phyloP scores from a whole-genome alignment of 371 early-diverging fungal species.

The Mucor ambiguus region DNA sequence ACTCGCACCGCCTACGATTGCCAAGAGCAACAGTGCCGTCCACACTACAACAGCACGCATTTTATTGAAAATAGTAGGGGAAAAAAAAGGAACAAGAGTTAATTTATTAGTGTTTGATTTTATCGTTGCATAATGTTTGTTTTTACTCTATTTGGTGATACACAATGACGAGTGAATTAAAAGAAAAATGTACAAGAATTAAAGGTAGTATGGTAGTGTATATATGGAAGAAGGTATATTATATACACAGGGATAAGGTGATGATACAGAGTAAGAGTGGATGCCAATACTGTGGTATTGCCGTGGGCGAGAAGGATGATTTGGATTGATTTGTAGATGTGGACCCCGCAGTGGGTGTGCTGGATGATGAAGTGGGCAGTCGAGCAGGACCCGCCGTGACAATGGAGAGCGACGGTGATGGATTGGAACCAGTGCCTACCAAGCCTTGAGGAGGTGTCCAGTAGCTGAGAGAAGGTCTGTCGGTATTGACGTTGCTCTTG shows the following conservation, averaged over 20 bases:
- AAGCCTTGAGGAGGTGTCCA: slow-evolving; percentile 36
- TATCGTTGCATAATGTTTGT: slow-evolving; percentile 5
- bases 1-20: neutral
- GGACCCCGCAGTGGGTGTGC: neutral
- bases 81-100: neutral
- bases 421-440: slow-evolving; percentile 32
- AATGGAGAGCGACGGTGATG: slow-evolving; percentile 27
- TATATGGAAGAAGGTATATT: neutral
- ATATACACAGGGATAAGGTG: neutral
- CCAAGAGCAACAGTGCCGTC: neutral
- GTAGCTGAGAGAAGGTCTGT: slow-evolving; percentile 26
- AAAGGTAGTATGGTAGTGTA: neutral
- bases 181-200: neutral
- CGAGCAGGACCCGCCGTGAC: slow-evolving; percentile 33
- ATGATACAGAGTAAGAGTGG: slow-evolving; percentile 7
- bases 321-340: neutral
- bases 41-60: neutral
- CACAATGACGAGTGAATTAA: neutral
- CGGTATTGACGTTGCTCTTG: slow-evolving; percentile 7
- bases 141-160: neutral
- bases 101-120: neutral
- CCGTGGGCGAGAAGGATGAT: neutral
- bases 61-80: neutral
- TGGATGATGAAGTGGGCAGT: slow-evolving; percentile 19
- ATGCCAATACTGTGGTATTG: neutral